A percentile compares a stretch with the other conserved stretches of the same genome.
Conservation (phyloP, 371 early-diverging fungal species). For the Apophysomyces elegans region DNA sequence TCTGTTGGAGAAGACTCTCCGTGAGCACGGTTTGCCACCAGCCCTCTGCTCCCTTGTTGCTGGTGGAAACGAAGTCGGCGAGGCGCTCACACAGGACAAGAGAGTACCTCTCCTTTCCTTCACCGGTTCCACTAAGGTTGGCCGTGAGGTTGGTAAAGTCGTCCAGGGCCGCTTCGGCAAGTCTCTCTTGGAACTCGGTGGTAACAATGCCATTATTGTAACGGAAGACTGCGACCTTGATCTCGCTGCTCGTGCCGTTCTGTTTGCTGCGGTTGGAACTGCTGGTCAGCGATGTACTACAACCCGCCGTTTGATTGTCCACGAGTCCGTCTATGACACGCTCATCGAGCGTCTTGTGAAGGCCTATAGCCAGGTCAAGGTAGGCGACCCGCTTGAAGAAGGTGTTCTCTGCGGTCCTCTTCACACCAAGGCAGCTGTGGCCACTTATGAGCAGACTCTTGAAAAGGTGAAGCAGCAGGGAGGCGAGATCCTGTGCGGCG, state of each 20-base stretch:
- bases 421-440: constrained; percentile 87
- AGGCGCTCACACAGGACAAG: constrained; percentile 72
- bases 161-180: constrained; percentile 92
- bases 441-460: constrained; percentile 75
- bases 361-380: constrained; percentile 88
- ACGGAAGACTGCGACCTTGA: constrained; percentile 94
- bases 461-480: constrained; percentile 82
- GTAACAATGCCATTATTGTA: constrained; percentile 96
- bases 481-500: constrained; percentile 89
- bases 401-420: constrained; percentile 94
- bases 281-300: constrained; percentile 98
- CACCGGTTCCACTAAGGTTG: constrained; percentile 87
- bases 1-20: constrained; percentile 84
- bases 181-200: constrained; percentile 90
- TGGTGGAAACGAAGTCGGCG: constrained; percentile 91
- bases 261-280: constrained; percentile 97
- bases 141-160: constrained; percentile 73
- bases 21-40: constrained; percentile 84
- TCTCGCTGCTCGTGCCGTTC: constrained; percentile 84
- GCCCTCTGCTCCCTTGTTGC: constrained; percentile 88
- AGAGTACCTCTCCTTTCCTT: constrained; percentile 87
- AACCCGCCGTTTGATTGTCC: constrained; percentile 91
- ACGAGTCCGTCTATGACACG: constrained; percentile 87
- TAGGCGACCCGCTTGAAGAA: constrained; percentile 88
- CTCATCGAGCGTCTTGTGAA: constrained; percentile 79